phyloP scores from a whole-genome alignment of 2,329 filamentous ascomycete genomes.

The Lithohypha guttulata region DNA sequence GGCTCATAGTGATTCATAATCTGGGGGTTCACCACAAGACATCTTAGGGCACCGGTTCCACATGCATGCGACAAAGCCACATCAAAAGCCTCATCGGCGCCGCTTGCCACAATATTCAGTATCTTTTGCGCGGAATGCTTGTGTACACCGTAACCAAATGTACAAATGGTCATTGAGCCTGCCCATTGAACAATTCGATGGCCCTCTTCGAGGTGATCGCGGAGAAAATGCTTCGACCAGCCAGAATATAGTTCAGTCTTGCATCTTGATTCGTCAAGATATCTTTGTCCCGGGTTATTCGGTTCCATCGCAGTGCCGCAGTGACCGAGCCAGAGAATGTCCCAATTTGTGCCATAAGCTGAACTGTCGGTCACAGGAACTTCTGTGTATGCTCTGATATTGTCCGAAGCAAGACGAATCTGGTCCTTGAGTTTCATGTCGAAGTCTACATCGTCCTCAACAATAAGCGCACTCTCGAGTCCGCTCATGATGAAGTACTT shows the following conservation, averaged over 20 bases:
- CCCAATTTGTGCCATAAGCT: conserved; percentile 43
- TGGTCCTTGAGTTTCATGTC: conserved; percentile 26
- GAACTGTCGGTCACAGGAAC: not conserved
- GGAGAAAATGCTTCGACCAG: conserved; percentile 2
- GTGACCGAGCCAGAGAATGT: conserved; percentile 43
- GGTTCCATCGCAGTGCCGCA: conserved; percentile 27
- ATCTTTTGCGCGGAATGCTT: conserved; percentile 32
- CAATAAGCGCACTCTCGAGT: conserved; percentile 30
- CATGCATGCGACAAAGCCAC: conserved; percentile 26
- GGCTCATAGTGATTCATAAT: conserved; percentile 28
- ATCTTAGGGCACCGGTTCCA: conserved; percentile 22
- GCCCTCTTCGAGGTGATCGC: not conserved
- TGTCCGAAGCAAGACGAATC: conserved; percentile 9
- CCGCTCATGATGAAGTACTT: conserved; percentile 25
- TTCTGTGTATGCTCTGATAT: conserved; percentile 4
- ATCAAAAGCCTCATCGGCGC: conserved; percentile 26
- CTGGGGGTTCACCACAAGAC: conserved; percentile 29
- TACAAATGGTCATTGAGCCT: conserved; percentile 24
- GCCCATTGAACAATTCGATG: conserved; percentile 7
- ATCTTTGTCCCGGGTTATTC: not conserved
- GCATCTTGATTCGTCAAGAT: conserved; percentile 6
- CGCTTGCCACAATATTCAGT: conserved; percentile 16
- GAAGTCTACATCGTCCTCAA: conserved; percentile 39
- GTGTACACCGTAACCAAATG: conserved; percentile 27
- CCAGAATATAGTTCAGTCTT: not conserved